Evolutionary conservation across 345 rosid genomes (phyloP), one percentile per base, ranked within the genome.

Genomic region (Citrus glauca): DNA sequence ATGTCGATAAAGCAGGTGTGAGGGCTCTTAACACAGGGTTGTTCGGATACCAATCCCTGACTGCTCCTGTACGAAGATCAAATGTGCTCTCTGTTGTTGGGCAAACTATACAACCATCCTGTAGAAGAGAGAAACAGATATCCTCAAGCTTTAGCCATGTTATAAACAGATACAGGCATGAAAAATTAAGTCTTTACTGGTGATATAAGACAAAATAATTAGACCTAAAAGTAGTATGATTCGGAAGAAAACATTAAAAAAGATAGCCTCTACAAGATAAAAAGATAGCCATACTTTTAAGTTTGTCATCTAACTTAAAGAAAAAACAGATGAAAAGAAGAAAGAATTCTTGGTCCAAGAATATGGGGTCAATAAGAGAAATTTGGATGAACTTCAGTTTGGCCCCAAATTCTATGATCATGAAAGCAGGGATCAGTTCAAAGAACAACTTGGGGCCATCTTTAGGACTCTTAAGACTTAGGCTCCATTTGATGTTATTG

Each of bases 41-140:
- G 56, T 95, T 95, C 0, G 99, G 99, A 75, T 95, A 95, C 99
- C 99, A 95, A 68, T 91, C 98, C 81, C 77, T 83, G 82, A 91
- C 85, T 16, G 83, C 95, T 77, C 99, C 98, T 7, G 88, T 90
- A 69, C 73, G 82, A 9, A 95, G 94, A 82, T 92, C 93, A 77
- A 92, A 95, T 11, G 94, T 88, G 85, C 98, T 95, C 37, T 95
- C 97, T 9, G 97, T 95, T 22, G 98, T 77, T 4, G 99, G 99
- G 81, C 97, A 95, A 80, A 93, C 94, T 69, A 95, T 90, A 79
- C 97, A 92, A 48, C 98, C 99, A 82, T 93, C 99, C 97, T 93
- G 86, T 63, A 22, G 70, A 70, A 70, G 74, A 53, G 14, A 37
- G 6, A 24, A 38, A 72, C 33, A 74, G 10, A 32, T 25, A 57